Conservation (phyloP, 2,329 filamentous ascomycete species). For the Neopestalotiopsis clavispora region DNA sequence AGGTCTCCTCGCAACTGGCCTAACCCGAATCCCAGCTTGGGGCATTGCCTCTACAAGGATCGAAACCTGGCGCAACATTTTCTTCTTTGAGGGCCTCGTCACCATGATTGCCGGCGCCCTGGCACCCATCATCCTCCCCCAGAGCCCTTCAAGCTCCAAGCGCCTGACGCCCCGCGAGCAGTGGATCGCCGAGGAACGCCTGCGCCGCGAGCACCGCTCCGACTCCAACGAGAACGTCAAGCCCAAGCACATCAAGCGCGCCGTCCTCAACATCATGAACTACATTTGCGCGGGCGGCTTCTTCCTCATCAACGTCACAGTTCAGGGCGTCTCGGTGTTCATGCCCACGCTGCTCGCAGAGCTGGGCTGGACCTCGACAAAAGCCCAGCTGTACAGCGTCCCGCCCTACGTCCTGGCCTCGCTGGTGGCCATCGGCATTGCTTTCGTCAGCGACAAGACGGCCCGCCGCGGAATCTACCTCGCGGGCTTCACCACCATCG, state of each 20-base stretch:
- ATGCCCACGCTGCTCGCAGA: slow-evolving; percentile 53
- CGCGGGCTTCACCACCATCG: slow-evolving; percentile 44
- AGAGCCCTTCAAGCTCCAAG: slow-evolving; percentile 50
- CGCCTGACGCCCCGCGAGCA: slow-evolving; percentile 59
- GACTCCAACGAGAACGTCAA: slow-evolving; percentile 52
- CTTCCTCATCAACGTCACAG: slow-evolving; percentile 65
- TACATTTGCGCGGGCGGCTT: slow-evolving; percentile 62
- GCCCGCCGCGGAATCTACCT: slow-evolving; percentile 46
- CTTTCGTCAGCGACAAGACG: slow-evolving; percentile 48
- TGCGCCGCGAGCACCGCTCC: slow-evolving; percentile 53
- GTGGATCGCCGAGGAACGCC: slow-evolving; percentile 56
- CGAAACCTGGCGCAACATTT: slow-evolving; percentile 62
- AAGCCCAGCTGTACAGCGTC: slow-evolving; percentile 49
- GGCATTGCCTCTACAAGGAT: slow-evolving; percentile 46
- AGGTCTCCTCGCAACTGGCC: slow-evolving; percentile 56
- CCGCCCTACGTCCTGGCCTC: slow-evolving; percentile 49
- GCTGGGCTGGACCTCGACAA: slow-evolving; percentile 43
- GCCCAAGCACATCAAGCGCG: slow-evolving; percentile 52
- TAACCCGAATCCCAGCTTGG: slow-evolving; percentile 57
- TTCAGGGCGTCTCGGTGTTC: slow-evolving; percentile 58
- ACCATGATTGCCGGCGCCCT: slow-evolving; percentile 52
- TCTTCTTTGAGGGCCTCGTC: slow-evolving; percentile 66
- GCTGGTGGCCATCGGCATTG: slow-evolving; percentile 43
- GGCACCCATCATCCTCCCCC: slow-evolving; percentile 58
- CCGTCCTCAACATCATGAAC: slow-evolving; percentile 62